Base-by-base conservation (phyloP, 371 early-diverging fungal species). In the Chytridiales sp. region DNA sequence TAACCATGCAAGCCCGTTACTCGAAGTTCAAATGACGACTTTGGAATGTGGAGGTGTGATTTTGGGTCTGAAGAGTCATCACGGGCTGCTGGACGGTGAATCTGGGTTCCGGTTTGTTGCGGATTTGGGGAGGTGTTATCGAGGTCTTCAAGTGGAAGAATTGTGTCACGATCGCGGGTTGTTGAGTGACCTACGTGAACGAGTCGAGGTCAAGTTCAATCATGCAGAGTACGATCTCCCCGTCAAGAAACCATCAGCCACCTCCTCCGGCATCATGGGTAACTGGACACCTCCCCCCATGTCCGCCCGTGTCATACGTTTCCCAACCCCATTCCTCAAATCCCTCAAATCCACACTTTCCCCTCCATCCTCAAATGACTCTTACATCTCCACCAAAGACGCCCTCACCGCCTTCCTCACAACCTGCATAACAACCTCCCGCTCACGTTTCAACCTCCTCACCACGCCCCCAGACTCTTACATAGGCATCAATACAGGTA, bases 191-290 rank as follows among this genome's bases (percentile, higher is more conserved):
- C 8, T 8, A 4, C 11, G 9, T 6, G 30, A 26, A 32, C n/a
- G n/a, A n/a, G n/a, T n/a, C n/a, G 21, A 8, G 8, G 24, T 32
- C 48, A 17, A 26, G 21, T 24, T 48, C 29, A 19, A 5, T 4
- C 48, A 48, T 26, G 15, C 21, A 19, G 48, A 48, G 48, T 48
- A 48, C 30, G n/a, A n/a, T n/a, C n/a, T n/a, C n/a, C 6, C 44
- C 19, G 5, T 44, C 5, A 48, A 48, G 29, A 15, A 26, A 9
- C 9, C 30, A 29, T 19, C 48, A 13, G 4, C 48, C 26, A 11
- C 11, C 26, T 4, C 5, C 26, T n/a, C n/a, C n/a, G n/a, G n/a
- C n/a, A n/a, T n/a, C n/a, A 26, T 48, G 4, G 9, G 26, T 9
- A 48, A 15, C 24, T 44, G n/a, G 15, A 6, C 48, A 15, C 11